Conservation (phyloP, 2,329 filamentous ascomycete species). For the Chaetothyriales sp. region DNA sequence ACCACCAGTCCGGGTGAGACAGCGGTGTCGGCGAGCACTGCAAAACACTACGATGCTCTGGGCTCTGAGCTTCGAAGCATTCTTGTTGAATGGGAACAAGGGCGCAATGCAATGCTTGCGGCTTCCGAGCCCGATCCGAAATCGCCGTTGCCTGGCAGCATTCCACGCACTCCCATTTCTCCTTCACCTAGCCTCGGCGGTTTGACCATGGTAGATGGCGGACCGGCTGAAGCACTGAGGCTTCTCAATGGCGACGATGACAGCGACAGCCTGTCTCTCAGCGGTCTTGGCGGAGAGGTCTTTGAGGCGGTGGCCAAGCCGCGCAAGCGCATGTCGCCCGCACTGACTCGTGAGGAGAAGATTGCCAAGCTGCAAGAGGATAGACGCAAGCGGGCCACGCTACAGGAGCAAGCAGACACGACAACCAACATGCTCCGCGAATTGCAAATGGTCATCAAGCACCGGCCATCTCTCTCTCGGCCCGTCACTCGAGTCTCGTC, state of each 20-base stretch:
- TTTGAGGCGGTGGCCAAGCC: constrained; percentile 82
- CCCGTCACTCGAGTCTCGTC: not conserved
- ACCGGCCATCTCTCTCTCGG: constrained; percentile 27
- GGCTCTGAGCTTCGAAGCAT: constrained; percentile 71
- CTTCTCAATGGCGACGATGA: constrained; percentile 59
- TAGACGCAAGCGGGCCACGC: constrained; percentile 55
- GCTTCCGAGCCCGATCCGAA: constrained; percentile 33
- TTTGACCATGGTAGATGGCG: constrained; percentile 38
- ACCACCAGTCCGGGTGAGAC: constrained; percentile 48
- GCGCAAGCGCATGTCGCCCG: constrained; percentile 46
- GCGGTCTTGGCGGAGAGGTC: constrained; percentile 48
- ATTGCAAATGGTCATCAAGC: constrained; percentile 73
- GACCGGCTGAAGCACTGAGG: constrained; percentile 57
- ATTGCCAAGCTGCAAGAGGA: constrained; percentile 82
- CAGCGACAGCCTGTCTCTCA: constrained; percentile 23
- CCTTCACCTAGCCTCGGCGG: constrained; percentile 35
- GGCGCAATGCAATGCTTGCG: constrained; percentile 66
- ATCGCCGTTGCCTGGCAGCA: constrained; percentile 9
- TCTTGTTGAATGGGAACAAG: constrained; percentile 74
- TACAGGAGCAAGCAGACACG: constrained; percentile 63
- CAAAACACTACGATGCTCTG: constrained; percentile 89
- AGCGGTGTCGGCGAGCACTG: constrained; percentile 63
- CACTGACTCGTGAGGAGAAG: constrained; percentile 69
- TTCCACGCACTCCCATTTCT: constrained; percentile 27
- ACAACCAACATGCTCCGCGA: constrained; percentile 85